Conservation (phyloP, 2,329 filamentous ascomycete species). For the Aspergillus bombycis region DNA sequence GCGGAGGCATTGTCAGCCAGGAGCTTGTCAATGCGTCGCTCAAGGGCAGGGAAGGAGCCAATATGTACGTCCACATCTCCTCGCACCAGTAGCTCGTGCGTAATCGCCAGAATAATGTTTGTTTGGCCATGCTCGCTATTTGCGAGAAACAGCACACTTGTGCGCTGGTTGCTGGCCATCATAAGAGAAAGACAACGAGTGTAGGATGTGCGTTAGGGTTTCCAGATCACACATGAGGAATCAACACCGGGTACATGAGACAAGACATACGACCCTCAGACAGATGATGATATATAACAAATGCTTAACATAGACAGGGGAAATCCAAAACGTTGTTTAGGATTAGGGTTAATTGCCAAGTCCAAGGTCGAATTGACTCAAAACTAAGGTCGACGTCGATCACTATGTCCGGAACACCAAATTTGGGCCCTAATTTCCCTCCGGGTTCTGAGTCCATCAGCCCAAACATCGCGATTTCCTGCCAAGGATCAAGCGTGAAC, state of each 20-base stretch:
- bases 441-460: neutral
- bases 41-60: constrained; percentile 46
- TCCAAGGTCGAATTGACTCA: neutral
- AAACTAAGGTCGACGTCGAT: neutral
- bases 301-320: neutral
- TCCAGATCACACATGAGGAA: neutral
- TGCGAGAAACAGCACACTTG: constrained; percentile 47
- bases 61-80: constrained; percentile 49
- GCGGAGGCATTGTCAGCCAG: constrained; percentile 25
- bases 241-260: neutral
- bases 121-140: constrained; percentile 53
- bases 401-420: neutral
- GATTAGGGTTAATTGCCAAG: neutral
- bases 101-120: constrained; percentile 51
- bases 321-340: neutral
- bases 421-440: neutral
- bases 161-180: constrained; percentile 19
- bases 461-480: neutral
- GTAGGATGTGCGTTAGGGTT: neutral
- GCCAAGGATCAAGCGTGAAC: neutral
- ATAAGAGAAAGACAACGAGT: neutral
- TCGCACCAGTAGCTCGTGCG: constrained; percentile 43
- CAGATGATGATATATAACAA: neutral
- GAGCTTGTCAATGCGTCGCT: constrained; percentile 34
- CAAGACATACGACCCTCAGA: neutral